Percentiles rank a stretch among this genome's conserved stretches.
Conservation (phyloP, 768 basidiomycete genomes). For the Lactarius pseudohatsudake region DNA sequence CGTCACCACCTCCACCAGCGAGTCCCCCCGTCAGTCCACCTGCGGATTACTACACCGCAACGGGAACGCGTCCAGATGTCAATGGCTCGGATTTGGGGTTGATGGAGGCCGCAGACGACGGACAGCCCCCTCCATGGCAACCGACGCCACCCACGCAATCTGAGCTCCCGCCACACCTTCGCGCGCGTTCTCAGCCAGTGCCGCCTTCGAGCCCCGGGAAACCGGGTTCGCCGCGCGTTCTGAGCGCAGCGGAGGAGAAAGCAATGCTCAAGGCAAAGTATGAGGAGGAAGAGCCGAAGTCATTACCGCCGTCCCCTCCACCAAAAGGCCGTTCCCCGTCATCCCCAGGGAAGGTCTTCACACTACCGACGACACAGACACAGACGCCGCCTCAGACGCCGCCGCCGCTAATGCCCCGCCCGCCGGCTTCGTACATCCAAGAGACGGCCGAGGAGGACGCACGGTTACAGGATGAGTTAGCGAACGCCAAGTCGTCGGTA, state of each 20-base stretch:
- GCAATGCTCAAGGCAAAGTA: slow-evolving; percentile 63
- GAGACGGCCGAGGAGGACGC: slow-evolving; percentile 78
- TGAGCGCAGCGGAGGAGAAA: slow-evolving; percentile 72
- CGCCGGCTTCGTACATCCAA: slow-evolving; percentile 76
- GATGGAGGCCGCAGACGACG: slow-evolving; percentile 30
- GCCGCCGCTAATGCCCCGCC: slow-evolving; percentile 73
- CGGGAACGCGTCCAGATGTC: neutral
- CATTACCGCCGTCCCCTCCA: slow-evolving; percentile 24
- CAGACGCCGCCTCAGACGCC: slow-evolving; percentile 43
- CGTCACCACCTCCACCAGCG: slow-evolving; percentile 12
- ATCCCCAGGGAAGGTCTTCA: neutral
- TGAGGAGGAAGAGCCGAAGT: slow-evolving; percentile 49
- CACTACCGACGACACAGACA: neutral
- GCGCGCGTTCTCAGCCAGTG: slow-evolving; percentile 36
- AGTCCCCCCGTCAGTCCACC: slow-evolving; percentile 10
- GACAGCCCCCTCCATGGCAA: slow-evolving; percentile 33
- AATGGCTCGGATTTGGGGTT: slow-evolving; percentile 46
- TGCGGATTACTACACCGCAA: slow-evolving; percentile 21
- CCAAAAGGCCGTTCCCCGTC: slow-evolving; percentile 11
- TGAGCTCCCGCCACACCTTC: slow-evolving; percentile 32
- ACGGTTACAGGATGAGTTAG: slow-evolving; percentile 44
- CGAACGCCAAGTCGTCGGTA: slow-evolving; percentile 29
- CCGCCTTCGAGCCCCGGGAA: slow-evolving; percentile 32
- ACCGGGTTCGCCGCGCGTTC: slow-evolving; percentile 44
- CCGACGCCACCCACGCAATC: slow-evolving; percentile 28